Evolutionary conservation across 1,139 yeast genomes (phyloP).

Genomic region (Yamadazyma sp.): DNA sequence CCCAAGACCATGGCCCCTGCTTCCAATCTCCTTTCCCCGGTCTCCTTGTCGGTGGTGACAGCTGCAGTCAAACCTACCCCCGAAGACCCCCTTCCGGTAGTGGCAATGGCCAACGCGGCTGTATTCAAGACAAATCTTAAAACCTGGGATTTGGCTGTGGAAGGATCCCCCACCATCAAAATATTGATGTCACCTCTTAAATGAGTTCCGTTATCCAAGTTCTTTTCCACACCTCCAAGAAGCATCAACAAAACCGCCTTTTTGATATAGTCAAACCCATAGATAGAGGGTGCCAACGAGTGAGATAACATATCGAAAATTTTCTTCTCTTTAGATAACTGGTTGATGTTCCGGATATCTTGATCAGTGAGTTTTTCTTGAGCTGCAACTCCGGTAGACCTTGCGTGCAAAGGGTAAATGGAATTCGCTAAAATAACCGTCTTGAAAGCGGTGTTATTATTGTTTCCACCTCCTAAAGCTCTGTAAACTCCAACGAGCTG

Average conservation of each 20-base stretch:
- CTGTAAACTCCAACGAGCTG: conserved; percentile 94
- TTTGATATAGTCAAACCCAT: conserved; percentile 89
- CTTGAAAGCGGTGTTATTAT: conserved; percentile 65
- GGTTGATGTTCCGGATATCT: conserved; percentile 86
- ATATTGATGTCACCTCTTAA: conserved; percentile 97
- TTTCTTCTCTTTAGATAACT: conserved; percentile 62
- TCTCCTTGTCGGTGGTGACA: conserved; percentile 92
- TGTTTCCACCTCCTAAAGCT: conserved; percentile 82
- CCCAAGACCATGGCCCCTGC: conserved; percentile 99
- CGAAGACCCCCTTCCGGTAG: conserved; percentile 98
- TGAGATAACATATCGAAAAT: conserved; percentile 79
- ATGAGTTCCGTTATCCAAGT: conserved; percentile 92
- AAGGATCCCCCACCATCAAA: conserved; percentile 98
- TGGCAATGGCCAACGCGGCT: conserved; percentile 93
- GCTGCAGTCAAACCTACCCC: conserved; percentile 99
- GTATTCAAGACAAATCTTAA: conserved; percentile 91
- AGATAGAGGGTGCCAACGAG: conserved; percentile 93
- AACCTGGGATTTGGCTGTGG: conserved; percentile 96
- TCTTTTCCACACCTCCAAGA: conserved; percentile 92
- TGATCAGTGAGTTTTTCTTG: conserved; percentile 73
- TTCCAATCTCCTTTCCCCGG: conserved; percentile 94
- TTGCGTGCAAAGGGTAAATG: conserved; percentile 82
- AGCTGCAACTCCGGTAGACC: conserved; percentile 83
- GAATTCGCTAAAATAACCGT: conserved; percentile 86
- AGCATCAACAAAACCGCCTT: conserved; percentile 89